Evolutionary conservation across 768 basidiomycete genomes (phyloP), one percentile per base, ranked within the genome.

Genomic region (Suillus lakei): DNA sequence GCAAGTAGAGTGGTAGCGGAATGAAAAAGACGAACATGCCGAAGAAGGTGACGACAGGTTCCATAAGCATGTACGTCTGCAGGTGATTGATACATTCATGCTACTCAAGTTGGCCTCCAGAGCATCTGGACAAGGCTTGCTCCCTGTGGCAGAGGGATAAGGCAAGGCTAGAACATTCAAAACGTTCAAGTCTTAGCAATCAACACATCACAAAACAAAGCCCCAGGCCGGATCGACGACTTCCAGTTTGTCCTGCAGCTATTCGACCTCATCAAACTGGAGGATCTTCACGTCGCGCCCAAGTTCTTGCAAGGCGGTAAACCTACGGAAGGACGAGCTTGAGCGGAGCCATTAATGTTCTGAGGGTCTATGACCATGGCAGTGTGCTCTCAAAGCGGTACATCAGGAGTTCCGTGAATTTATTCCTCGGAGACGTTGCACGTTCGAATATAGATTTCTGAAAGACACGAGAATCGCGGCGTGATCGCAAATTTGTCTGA

Each of bases 231-330:
- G 7, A 88, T 97, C 64, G 81, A 84, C 23, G 95, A 96, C 6
- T 99, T 98, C 81, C 92, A 98, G 94, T 95, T 73, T 70, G 95
- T 92, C 3, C 95, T 96, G 0, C 86, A 96, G 0, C 81, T 99
- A 1, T 97, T 95, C 74, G 96, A 99, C 72, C 90, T 99, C 62
- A 91, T 99, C 78, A 95, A 90, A 72, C 91, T 93, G n/a, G 96
- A 94, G 72, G 91, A 97, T 5, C 73, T 86, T 7, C 85, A 81
- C 30, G 95, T 95, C 72, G 88, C 91, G 0, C 85, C 93, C 0
- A 95, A 93, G 0, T 98, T 98, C 80, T 95, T 87, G 77, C 97
- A 98, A 75, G 94, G 88, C 0, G 84, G 13, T 90, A 97, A 74
- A 98, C 96, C 0, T 85, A 99, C 4, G 97, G 26, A 95, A 92